Conservation (phyloP, 1,284 basidiomycete genomes). For the Wallemia ichthyophaga region DNA sequence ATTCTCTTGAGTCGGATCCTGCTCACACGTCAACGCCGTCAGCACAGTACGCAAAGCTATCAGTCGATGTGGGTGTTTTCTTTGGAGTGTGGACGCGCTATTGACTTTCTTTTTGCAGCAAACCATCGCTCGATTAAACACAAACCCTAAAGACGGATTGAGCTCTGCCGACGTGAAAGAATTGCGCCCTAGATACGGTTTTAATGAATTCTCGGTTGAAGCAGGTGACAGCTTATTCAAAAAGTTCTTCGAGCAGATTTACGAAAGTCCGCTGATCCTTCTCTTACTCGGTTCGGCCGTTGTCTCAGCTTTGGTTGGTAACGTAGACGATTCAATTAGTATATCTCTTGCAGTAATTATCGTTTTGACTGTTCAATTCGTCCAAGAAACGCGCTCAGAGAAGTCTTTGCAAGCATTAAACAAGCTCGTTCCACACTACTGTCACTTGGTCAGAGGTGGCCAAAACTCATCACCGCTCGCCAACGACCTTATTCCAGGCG, state of each 20-base stretch:
- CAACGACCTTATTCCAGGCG: slow-evolving; percentile 65
- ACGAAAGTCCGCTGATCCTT: slow-evolving; percentile 20
- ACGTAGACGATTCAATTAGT: slow-evolving; percentile 51
- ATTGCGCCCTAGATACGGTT: neutral
- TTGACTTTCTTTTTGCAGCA: neutral
- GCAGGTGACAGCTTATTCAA: neutral
- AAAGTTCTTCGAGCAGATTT: neutral
- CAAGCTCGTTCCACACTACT: slow-evolving; percentile 82
- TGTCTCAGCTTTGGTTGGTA: slow-evolving; percentile 60
- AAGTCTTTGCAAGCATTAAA: slow-evolving; percentile 47
- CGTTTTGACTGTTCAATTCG: slow-evolving; percentile 74
- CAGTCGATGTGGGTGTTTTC: neutral
- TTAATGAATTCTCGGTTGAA: neutral
- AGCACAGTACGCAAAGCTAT: neutral
- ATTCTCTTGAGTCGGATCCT: neutral
- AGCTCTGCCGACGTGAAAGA: neutral
- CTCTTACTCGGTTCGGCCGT: slow-evolving; percentile 73
- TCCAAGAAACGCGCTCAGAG: slow-evolving; percentile 82
- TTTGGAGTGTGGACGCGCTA: neutral
- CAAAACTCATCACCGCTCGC: slow-evolving; percentile 44
- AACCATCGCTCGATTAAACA: neutral
- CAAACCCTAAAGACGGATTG: neutral
- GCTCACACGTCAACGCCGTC: neutral
- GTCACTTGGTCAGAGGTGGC: slow-evolving; percentile 53
- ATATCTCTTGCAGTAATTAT: slow-evolving; percentile 78